Base-by-base conservation (phyloP, 1,284 basidiomycete species). In the Earliella scabrosa region DNA sequence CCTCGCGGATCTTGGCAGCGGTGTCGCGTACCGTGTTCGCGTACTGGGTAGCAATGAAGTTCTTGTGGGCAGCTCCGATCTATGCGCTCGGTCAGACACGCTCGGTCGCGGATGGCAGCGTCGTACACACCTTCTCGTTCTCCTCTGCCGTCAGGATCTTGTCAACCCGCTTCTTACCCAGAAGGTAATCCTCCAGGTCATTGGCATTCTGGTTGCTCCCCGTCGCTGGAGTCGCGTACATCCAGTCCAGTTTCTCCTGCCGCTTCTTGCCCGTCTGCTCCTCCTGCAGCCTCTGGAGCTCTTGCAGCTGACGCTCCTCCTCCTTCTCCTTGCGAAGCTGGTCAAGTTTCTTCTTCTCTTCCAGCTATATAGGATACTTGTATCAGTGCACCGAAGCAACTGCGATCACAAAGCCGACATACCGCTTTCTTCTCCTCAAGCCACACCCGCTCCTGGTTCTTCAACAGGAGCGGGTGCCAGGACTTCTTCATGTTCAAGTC, bases 401-500 rank as follows among this genome's bases (percentile, higher is more conserved):
- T n/a, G 36, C 13, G 8, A 40, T 8, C 23, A 5, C 2, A 31
- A 24, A 51, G 16, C 18, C 16, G 13, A 80, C 90, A 68, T 71
- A 92, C 92, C 56, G 95, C 95, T 71, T 93, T 90, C 85, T 97
- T 95, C 77, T 99, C 97, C 75, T 97, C 92, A 60, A 98, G 86
- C 97, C 97, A 99, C 68, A 99, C 97, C 82, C 90, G 87, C 87
- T 98, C 95, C 88, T 98, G 96, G 79, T 98, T 97, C 74, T 93
- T 94, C 77, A 97, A 77, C 78, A 98, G 92, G 82, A 97, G 91
- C 82, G 95, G 94, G 75, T 98, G 95, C 95, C 96, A 98, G 64
- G 93, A 94, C 84, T 97, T 96, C 76, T 97, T 98, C 95, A 96
- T 96, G 70, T 94, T 94, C 74, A 95, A 80, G 73, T 95, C 93